A percentile compares a stretch with the other conserved stretches of the same genome.
These are phyloP conservation scores for Leccinellum rugosiceps DNA, from an alignment of 768 basidiomycete species.

Conservation along the genomic window DNA sequence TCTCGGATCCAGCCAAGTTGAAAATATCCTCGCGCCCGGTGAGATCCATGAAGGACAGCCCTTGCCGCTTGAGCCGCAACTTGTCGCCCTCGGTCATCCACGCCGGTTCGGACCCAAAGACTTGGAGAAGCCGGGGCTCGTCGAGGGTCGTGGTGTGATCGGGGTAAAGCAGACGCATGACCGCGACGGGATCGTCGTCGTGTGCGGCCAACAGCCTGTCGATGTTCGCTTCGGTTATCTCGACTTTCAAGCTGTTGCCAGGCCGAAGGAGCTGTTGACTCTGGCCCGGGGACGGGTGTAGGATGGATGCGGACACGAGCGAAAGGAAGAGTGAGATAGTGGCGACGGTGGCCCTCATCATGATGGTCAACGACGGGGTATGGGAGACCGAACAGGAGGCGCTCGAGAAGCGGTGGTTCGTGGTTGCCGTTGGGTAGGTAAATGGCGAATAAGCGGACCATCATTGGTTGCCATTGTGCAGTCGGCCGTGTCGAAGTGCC, in stretches of 20 bases:
- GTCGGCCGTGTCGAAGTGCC: not conserved
- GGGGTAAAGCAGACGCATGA: constrained; percentile 19
- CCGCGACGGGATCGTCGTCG: constrained; percentile 14
- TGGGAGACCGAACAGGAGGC: not conserved
- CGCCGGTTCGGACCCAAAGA: constrained; percentile 10
- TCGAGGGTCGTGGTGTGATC: constrained; percentile 13
- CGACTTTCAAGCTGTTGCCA: not conserved
- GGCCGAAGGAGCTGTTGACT: constrained; percentile 1
- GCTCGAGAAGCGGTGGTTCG: not conserved
- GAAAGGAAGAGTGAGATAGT: not conserved
- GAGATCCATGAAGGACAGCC: constrained; percentile 13
- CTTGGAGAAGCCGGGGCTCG: constrained; percentile 17
- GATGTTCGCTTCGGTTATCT: not conserved
- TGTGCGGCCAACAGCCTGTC: constrained; percentile 8
- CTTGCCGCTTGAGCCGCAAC: constrained; percentile 10
- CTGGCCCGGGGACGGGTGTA: not conserved
- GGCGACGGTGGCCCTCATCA: not conserved
- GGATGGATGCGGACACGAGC: not conserved
- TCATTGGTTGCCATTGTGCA: not conserved
- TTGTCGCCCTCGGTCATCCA: constrained; percentile 23
- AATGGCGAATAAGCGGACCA: not conserved
- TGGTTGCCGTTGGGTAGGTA: not conserved
- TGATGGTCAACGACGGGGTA: not conserved
- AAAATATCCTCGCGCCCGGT: not conserved
- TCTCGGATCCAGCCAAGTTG: not conserved